These are phyloP conservation scores for Hygrophoropsis aurantiaca DNA, from an alignment of 768 basidiomycete species.

Conservation along the genomic window DNA sequence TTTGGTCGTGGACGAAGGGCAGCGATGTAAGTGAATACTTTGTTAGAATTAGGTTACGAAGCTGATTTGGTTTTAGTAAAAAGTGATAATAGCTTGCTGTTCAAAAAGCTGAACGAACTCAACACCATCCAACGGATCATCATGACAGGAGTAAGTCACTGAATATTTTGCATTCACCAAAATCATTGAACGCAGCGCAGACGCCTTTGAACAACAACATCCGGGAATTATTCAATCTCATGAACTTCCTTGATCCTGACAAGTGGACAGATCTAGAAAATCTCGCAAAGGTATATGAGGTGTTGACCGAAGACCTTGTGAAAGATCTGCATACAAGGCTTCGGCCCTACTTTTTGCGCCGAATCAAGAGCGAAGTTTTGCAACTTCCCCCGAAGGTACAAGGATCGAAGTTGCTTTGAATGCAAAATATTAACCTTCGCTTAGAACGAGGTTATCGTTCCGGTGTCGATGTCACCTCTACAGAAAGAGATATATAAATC, in stretches of 20 bases:
- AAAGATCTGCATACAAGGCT: constrained; percentile 76
- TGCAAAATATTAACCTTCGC: neutral
- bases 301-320: constrained; percentile 77
- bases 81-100: constrained; percentile 75
- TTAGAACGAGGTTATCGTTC: constrained; percentile 90
- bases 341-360: constrained; percentile 88
- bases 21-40: constrained; percentile 67
- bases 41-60: neutral
- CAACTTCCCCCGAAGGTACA: constrained; percentile 87
- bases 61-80: constrained; percentile 57
- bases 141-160: constrained; percentile 73
- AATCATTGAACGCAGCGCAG: constrained; percentile 28
- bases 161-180: neutral
- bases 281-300: constrained; percentile 73
- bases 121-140: constrained; percentile 79
- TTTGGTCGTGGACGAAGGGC: constrained; percentile 93
- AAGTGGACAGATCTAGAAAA: constrained; percentile 76
- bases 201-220: constrained; percentile 98
- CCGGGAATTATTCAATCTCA: constrained; percentile 92
- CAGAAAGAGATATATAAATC: constrained; percentile 89
- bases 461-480: constrained; percentile 81
- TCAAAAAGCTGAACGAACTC: constrained; percentile 80
- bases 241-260: constrained; percentile 87
- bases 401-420: constrained; percentile 1
- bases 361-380: constrained; percentile 91